Base-by-base conservation (phyloP, 371 early-diverging fungal species). In the Apophysomyces sp. region DNA sequence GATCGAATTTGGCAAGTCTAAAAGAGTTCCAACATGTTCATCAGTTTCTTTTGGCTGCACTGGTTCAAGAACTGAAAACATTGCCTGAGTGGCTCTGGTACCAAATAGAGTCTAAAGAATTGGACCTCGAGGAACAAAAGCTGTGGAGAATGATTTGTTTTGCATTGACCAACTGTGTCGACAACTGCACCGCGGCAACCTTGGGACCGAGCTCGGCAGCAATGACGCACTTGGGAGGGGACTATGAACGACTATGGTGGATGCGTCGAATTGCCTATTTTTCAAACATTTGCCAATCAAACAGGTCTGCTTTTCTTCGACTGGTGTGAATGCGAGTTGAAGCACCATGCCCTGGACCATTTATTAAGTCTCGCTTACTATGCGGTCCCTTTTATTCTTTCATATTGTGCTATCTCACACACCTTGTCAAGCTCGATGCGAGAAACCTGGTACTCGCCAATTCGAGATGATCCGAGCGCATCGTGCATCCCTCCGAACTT, bases 1-100 rank as follows among this genome's bases (percentile, higher is more conserved):
- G 18, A 57, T 32, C 37, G 11, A 57, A 32, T 4, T 36, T 57
- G 6, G 37, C 5, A 8, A 57, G 18, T 30, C 34, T 57, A n/a
- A 57, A 57, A 36, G 21, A 6, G 11, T 57, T 32, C 21, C n/a
- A 36, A 16, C 26, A 32, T 36, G 37, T 40, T 11, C 58, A 28
- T 57, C 29, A n/a, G 28, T 57, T 57, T 57, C 58, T 57, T 41
- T 41, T 57, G 58, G 41, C 41, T 16, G 58, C 58, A 2, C 30
- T 57, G 44, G 58, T 28, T 41, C 58, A 57, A 57, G 58, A 57
- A 15, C 29, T 41, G 27, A 13, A 57, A 57, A n/a, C 3, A 29
- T 57, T 57, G 40, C 21, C 41, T 29, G 27, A 1, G 18, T 57
- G 44, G 58, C 44, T 57, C 2, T 57, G 58, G 41, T 24, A 24